Conservation (phyloP, 805 yeast genomes). For the Grigorovia jiainica region DNA sequence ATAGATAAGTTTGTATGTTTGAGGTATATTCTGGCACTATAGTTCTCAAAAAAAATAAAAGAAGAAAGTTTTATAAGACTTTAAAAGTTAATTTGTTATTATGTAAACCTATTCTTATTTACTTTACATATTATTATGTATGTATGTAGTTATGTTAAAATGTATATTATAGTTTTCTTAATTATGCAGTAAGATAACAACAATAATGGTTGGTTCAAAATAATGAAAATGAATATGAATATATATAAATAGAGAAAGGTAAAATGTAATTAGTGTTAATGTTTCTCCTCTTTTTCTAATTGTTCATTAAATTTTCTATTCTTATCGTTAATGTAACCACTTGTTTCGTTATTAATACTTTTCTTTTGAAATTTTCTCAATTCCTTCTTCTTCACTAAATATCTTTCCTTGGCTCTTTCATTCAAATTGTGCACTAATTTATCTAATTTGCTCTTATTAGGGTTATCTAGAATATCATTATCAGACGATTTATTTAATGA, state of each 20-base stretch:
- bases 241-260: not conserved
- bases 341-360: conserved; percentile 2
- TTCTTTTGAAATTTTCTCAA: conserved; percentile 1
- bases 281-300: conserved; percentile 6
- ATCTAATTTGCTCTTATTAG: conserved; percentile 12
- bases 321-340: conserved; percentile 23
- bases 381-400: conserved; percentile 12
- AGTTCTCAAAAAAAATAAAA: no score
- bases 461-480: conserved; percentile 8
- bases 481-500: conserved; percentile 6
- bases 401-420: conserved; percentile 14
- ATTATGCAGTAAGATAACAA: no score
- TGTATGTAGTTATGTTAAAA: not conserved
- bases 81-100: no score
- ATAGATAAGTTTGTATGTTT: no score
- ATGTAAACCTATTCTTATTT: no score
- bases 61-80: no score
- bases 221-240: no score
- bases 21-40: no score
- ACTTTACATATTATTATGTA: not conserved
- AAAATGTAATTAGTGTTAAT: not conserved
- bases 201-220: no score
- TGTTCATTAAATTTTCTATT: conserved; percentile 26
- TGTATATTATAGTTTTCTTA: no score
- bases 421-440: conserved; percentile 16